Percentiles rank a stretch among this genome's conserved stretches.
These are phyloP conservation scores for Backusella parvicylindrica DNA, from an alignment of 192 early-diverging fungal genomes.

Conservation along the genomic window DNA sequence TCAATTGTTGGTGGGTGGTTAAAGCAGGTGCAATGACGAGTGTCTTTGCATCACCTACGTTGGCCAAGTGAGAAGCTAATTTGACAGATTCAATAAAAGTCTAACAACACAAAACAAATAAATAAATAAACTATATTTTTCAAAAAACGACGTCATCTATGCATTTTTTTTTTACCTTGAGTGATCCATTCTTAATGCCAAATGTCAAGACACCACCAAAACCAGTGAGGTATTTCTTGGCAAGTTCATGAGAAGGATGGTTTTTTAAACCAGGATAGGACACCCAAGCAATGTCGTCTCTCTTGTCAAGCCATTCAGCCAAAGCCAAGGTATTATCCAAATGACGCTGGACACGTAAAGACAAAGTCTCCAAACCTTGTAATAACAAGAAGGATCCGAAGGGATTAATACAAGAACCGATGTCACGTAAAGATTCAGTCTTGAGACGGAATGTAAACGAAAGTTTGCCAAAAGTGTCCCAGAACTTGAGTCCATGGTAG, in stretches of 20 bases:
- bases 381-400: constrained; percentile 86
- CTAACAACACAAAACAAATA: not conserved
- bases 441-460: constrained; percentile 77
- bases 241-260: constrained; percentile 75
- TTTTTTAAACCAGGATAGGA: constrained; percentile 81
- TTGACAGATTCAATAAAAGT: constrained; percentile 75
- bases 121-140: not conserved
- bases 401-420: constrained; percentile 83
- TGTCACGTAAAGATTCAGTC: constrained; percentile 81
- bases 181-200: constrained; percentile 52
- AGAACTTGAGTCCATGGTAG: constrained; percentile 87
- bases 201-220: constrained; percentile 88
- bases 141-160: not conserved
- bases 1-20: constrained; percentile 89
- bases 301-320: constrained; percentile 73
- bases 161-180: constrained; percentile 4
- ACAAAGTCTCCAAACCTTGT: constrained; percentile 90
- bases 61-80: constrained; percentile 87
- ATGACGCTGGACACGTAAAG: constrained; percentile 85
- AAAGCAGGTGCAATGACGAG: constrained; percentile 81
- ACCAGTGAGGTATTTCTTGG: constrained; percentile 80
- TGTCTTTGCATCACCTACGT: constrained; percentile 92
- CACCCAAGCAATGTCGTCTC: constrained; percentile 79
- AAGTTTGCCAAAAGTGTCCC: constrained; percentile 82
- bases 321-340: constrained; percentile 74